These are phyloP conservation scores for Rhodotorula mucilaginosa DNA, from an alignment of 1,284 basidiomycete genomes.

Conservation along the genomic window DNA sequence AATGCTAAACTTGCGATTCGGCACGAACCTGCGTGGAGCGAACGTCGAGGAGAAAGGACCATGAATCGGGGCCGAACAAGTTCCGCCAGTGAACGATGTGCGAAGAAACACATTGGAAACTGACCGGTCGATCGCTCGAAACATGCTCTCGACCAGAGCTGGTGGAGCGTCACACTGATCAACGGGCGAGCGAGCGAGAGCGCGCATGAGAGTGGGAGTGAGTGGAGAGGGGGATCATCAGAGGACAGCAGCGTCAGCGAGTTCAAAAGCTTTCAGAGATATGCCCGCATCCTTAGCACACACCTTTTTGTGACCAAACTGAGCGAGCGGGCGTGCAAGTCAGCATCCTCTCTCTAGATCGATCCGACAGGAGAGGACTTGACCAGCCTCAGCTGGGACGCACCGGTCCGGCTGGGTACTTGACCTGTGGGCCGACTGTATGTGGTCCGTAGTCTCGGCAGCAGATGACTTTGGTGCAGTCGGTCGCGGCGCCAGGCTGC, in stretches of 20 bases:
- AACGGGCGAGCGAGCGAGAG: too few species aligned
- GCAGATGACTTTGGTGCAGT: conserved; percentile 62
- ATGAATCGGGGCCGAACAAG: too few species aligned
- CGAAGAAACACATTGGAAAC: conserved; percentile 4
- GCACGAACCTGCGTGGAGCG: conserved; percentile 33
- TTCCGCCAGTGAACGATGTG: too few species aligned
- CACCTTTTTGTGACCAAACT: conserved; percentile 23
- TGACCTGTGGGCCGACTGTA: conserved; percentile 23
- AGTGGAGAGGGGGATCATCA: not conserved
- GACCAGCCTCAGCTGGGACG: not conserved
- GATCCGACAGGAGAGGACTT: too few species aligned
- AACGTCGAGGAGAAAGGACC: too few species aligned
- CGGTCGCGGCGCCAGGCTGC: conserved; percentile 54
- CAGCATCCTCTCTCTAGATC: too few species aligned
- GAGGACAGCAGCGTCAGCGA: not conserved
- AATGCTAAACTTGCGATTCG: conserved; percentile 56
- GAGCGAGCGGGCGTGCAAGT: not conserved
- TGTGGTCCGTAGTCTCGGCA: conserved; percentile 50
- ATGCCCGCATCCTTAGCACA: too few species aligned
- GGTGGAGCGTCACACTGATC: conserved; percentile 34
- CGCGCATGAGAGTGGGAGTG: too few species aligned
- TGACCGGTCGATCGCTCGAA: conserved; percentile 52
- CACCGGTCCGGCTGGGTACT: conserved; percentile 38
- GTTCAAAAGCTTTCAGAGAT: too few species aligned
- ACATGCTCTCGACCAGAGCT: conserved; percentile 57